Percentiles rank a stretch among this genome's conserved stretches.
phyloP scores from a whole-genome alignment of 306 rosid genomes.

The Begonia masoniana region DNA sequence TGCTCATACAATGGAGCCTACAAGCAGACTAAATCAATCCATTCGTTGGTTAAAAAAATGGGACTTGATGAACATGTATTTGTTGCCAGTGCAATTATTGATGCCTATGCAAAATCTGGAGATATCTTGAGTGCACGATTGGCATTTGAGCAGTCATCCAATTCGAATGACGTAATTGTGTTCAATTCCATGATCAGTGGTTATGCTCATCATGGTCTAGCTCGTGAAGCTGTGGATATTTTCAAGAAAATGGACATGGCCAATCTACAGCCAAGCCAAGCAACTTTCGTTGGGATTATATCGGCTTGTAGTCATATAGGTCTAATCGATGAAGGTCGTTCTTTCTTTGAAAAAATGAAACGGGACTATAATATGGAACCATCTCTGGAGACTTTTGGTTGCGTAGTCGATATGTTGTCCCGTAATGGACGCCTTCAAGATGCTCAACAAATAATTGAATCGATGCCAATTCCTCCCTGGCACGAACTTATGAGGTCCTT shows the following conservation, averaged over 20 bases:
- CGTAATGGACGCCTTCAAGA: constrained; percentile 35
- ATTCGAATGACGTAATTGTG: constrained; percentile 28
- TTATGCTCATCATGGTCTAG: constrained; percentile 41
- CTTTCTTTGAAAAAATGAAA: constrained; percentile 23
- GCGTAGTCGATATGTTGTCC: constrained; percentile 43
- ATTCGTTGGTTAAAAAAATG: constrained; percentile 27
- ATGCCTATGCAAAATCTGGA: constrained; percentile 51
- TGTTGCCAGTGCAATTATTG: constrained; percentile 43
- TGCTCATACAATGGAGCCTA: constrained; percentile 29
- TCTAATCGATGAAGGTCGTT: constrained; percentile 25
- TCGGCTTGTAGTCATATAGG: constrained; percentile 48
- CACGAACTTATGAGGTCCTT: constrained; percentile 47
- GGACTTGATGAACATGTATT: constrained; percentile 28
- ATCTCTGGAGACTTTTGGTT: constrained; percentile 30
- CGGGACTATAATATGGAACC: constrained; percentile 23
- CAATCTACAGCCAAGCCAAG: constrained; percentile 32
- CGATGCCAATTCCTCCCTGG: constrained; percentile 46
- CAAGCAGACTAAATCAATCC: constrained; percentile 23
- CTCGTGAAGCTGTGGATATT: constrained; percentile 22
- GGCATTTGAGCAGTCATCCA: constrained; percentile 18
- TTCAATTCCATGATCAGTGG: constrained; percentile 41
- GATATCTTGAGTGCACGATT: constrained; percentile 26
- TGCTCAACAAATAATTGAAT: constrained; percentile 26
- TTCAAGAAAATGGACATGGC: constrained; percentile 29
- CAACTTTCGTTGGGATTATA: constrained; percentile 36